Base-by-base conservation (phyloP, 768 basidiomycete genomes). In the Butyriboletus loyo region DNA sequence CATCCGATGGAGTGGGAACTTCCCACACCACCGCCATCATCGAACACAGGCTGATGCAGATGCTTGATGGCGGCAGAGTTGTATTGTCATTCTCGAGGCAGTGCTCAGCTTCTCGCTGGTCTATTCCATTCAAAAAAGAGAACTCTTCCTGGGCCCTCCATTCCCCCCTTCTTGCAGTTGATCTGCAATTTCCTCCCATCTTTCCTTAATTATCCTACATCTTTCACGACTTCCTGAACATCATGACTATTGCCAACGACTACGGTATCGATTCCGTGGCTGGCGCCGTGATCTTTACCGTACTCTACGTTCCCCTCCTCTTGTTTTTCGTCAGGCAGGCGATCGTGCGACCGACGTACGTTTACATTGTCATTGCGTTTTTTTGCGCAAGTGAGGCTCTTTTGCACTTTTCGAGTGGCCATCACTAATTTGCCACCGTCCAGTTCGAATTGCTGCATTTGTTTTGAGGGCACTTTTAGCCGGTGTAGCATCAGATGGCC, bases 371-470 rank as follows among this genome's bases (percentile, higher is more conserved):
- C 38, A 47, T 68, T 7, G 51, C 68, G 22, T 39, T 71, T 21
- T 71, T 71, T 52, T 66, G 62, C 32, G 55, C 58, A 54, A 32
- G 70, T 69, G 19, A 57, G 69, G 37, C 13, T 22, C n/a, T 24
- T 15, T 35, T 14, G 15, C 25, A 4, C 8, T 46, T 28, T 30
- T 17, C 21, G 10, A 21, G 13, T 15, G 39, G 34, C 22, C 15
- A 13, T 25, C 25, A 24, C 48, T 54, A 11, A 54, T 15, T 21
- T 27, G 21, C 17, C 22, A 2, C 13, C 19, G 13, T 31, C 22
- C 40, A 72, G 71, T 70, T 15, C 66, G 71, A 45, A 50, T 67
- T 9, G 46, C 62, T 9, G 63, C 71, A n/a, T 72, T 72, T 40
- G 49, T 52, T 14, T 19, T 72, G 31, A 58, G 71, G 42, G 64